phyloP scores from a whole-genome alignment of 2,329 filamentous ascomycete species.

The Claviceps humidiphila region DNA sequence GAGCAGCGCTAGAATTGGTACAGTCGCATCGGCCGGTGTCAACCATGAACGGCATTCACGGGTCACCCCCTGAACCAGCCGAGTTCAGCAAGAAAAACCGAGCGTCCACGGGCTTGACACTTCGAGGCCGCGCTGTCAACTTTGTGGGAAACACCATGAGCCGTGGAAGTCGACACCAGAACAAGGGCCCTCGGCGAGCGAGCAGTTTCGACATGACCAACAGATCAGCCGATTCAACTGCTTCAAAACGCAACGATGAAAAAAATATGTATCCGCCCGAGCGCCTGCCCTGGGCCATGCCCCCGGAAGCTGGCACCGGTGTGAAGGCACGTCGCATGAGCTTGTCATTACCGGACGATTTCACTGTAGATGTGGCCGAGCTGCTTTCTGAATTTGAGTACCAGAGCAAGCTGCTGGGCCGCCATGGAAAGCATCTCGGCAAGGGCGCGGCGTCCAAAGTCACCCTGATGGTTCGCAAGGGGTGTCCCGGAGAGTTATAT shows the following conservation, averaged over 20 bases:
- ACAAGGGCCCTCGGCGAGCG: constrained; percentile 22
- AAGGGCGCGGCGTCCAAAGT: constrained; percentile 76
- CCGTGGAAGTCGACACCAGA: constrained; percentile 12
- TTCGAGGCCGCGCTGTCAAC: constrained; percentile 35
- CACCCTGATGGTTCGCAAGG: constrained; percentile 63
- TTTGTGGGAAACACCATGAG: constrained; percentile 25
- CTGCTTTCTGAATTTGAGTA: constrained; percentile 56
- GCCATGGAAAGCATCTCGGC: constrained; percentile 62
- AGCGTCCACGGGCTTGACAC: constrained; percentile 34
- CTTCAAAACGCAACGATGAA: constrained; percentile 10
- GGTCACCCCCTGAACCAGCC: constrained; percentile 26
- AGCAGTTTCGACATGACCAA: constrained; percentile 35
- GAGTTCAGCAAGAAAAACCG: constrained; percentile 39
- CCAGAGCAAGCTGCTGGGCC: constrained; percentile 55
- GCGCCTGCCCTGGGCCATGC: constrained; percentile 42
- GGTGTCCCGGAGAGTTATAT: constrained; percentile 50
- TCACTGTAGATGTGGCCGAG: constrained; percentile 56
- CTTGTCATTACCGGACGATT: constrained; percentile 59
- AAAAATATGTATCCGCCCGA: constrained; percentile 23
- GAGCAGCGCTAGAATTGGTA: constrained; percentile 30
- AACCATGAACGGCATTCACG: constrained; percentile 8
- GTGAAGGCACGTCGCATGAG: constrained; percentile 70
- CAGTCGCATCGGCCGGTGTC: constrained; percentile 12
- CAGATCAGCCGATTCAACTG: constrained; percentile 14
- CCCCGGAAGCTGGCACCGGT: constrained; percentile 58